Conservation (phyloP, 2,329 filamentous ascomycete species). For the Aschersonia sp. region DNA sequence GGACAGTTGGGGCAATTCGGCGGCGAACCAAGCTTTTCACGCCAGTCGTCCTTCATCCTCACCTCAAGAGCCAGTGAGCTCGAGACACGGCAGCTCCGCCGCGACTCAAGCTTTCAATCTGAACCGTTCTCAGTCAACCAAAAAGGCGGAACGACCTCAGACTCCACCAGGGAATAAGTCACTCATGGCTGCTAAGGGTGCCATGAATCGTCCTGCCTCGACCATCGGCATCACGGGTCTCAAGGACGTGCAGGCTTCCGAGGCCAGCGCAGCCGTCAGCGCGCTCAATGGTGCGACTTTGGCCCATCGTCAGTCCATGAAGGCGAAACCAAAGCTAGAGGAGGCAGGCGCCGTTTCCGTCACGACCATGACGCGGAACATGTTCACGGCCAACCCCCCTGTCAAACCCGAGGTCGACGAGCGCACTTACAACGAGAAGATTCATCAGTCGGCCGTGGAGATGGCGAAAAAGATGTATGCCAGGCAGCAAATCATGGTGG, state of each 20-base stretch:
- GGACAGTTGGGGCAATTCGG: conserved; percentile 45
- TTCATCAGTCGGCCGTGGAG: conserved; percentile 70
- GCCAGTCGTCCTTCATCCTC: conserved; percentile 9
- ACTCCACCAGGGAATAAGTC: conserved; percentile 43
- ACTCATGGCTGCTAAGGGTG: conserved; percentile 60
- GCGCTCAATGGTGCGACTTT: conserved; percentile 60
- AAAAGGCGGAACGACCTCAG: conserved; percentile 8
- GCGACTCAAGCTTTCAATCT: conserved; percentile 23
- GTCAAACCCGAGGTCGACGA: conserved; percentile 62
- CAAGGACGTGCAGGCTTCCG: conserved; percentile 4
- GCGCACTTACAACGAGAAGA: conserved; percentile 51
- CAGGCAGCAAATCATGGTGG: conserved; percentile 47
- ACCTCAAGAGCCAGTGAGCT: conserved; percentile 5
- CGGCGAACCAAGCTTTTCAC: conserved; percentile 53
- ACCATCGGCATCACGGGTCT: conserved; percentile 2
- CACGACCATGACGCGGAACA: conserved; percentile 53
- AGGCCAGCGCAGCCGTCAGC: conserved; percentile 39
- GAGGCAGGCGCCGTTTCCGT: conserved; percentile 53
- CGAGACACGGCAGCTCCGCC: conserved; percentile 13
- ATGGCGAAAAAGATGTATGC: conserved; percentile 85
- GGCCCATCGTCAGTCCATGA: conserved; percentile 40
- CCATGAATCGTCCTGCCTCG: conserved; percentile 30
- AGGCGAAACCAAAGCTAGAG: conserved; percentile 30
- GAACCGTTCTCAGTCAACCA: conserved; percentile 15
- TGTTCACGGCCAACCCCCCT: conserved; percentile 66